A percentile compares a stretch with the other conserved stretches of the same genome.
Conservation (phyloP, 345 rosid genomes). For the Acer saccharum region DNA sequence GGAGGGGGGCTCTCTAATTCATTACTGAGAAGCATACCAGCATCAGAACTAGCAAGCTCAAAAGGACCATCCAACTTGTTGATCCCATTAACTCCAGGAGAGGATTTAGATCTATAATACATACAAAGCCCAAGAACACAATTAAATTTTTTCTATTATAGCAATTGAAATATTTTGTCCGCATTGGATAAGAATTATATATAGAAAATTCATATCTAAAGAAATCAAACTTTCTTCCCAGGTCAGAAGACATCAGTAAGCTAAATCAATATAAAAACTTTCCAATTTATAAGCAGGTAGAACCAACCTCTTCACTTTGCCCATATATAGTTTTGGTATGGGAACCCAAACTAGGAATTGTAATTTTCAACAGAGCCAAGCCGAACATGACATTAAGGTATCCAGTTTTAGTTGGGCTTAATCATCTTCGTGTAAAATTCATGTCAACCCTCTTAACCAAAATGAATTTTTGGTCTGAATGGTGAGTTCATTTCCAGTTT, state of each 20-base stretch:
- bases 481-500: background rate
- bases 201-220: background rate
- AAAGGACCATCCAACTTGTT: constrained; percentile 62
- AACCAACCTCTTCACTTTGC: background rate
- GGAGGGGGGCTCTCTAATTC: constrained; percentile 58
- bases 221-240: background rate
- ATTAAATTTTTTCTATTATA: background rate
- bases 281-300: background rate
- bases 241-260: background rate
- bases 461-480: background rate
- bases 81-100: constrained; percentile 56
- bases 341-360: background rate
- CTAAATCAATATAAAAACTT: background rate
- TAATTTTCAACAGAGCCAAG: background rate
- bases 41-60: constrained; percentile 68
- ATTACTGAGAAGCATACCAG: constrained; percentile 51
- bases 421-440: no score
- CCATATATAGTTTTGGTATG: background rate
- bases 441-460: background rate
- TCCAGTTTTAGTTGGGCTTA: no score
- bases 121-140: constrained; percentile 9
- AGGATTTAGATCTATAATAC: constrained; percentile 68
- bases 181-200: background rate
- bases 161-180: background rate
- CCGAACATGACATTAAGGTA: background rate